Conservation (phyloP, 2,329 filamentous ascomycete species). For the Trichoderma endophyticum region DNA sequence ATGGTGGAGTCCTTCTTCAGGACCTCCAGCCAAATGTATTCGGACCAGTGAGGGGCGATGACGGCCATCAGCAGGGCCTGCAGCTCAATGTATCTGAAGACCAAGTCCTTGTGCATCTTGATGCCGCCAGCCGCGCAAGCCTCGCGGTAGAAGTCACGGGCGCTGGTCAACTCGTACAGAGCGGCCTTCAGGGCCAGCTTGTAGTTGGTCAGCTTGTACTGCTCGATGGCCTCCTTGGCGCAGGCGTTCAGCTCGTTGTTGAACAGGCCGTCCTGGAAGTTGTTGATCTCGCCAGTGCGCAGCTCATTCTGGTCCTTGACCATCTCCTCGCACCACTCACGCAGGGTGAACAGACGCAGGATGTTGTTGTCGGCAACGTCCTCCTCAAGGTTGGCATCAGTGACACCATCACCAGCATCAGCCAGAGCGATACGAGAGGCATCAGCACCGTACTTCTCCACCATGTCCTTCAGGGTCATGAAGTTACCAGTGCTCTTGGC, state of each 20-base stretch:
- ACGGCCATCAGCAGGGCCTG: slow-evolving; percentile 80
- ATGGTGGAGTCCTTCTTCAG: slow-evolving; percentile 73
- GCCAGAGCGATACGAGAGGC: slow-evolving; percentile 87
- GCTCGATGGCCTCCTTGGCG: slow-evolving; percentile 71
- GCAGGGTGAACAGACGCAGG: slow-evolving; percentile 73
- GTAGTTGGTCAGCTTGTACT: slow-evolving; percentile 79
- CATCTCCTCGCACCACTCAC: slow-evolving; percentile 91
- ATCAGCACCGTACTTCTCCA: slow-evolving; percentile 91
- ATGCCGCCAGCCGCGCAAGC: slow-evolving; percentile 71
- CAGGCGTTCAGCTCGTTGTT: slow-evolving; percentile 88
- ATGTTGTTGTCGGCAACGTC: slow-evolving; percentile 89
- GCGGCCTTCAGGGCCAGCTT: slow-evolving; percentile 76
- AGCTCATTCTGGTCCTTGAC: slow-evolving; percentile 65
- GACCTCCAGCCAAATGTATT: slow-evolving; percentile 91
- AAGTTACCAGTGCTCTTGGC: slow-evolving; percentile 97
- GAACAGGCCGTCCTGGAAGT: slow-evolving; percentile 85
- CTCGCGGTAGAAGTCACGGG: slow-evolving; percentile 89
- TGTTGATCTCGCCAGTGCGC: slow-evolving; percentile 69
- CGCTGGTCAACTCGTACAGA: slow-evolving; percentile 86
- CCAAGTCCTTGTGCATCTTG: slow-evolving; percentile 80
- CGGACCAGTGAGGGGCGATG: slow-evolving; percentile 89
- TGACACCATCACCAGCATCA: slow-evolving; percentile 89
- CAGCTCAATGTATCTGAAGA: slow-evolving; percentile 78
- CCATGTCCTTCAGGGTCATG: slow-evolving; percentile 80
- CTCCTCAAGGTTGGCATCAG: slow-evolving; percentile 97